Base-by-base conservation (phyloP, 2,329 filamentous ascomycete genomes). In the Ambrosiella beaveri region DNA sequence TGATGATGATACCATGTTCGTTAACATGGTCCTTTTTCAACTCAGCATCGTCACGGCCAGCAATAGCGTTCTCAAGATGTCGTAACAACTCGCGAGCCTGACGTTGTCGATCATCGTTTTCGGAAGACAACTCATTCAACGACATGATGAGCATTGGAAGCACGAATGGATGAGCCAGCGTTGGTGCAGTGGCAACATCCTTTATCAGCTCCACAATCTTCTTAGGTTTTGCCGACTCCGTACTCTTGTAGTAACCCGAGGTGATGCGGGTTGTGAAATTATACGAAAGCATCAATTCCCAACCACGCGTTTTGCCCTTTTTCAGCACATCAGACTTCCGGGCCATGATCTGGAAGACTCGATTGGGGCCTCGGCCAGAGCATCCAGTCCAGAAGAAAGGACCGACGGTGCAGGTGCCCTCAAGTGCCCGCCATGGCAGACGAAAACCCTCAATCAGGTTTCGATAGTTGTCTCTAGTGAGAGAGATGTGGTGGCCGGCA, bases 261-360 rank as follows among this genome's bases (percentile, higher is more conserved):
- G 80, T 83, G 62, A 81, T 73, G 62, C 70, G 69, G 1, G 74
- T 75, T 11, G 67, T 70, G 67, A 82, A 75, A 52, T 72, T 74
- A 66, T 83, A 72, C 2, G 78, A 80, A 41, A 83, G 73, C 71
- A 80, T 80, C 58, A 82, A 71, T 68, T 83, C 80, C 78, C 79
- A 83, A 50, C 80, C 80, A 58, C 80, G 75, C 13, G 80, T 83
- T 64, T 73, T 74, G 61, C 78, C 79, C 68, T 79, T 81, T 65
- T 83, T 83, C 55, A 78, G 76, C 39, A 83, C 80, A 64, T 83
- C 80, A n/a, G 77, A 81, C 67, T 83, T 83, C 63, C 80, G 76
- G 65, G 79, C 80, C 60, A 83, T 74, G 63, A 83, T 77, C 64
- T 83, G 80, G 51, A 82, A 68, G 67, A 79, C 76, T 41, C 74